Percentiles rank a stretch among this genome's conserved stretches.
These are phyloP conservation scores for Amanita thiersii DNA, from an alignment of 768 basidiomycete genomes.

Conservation along the genomic window DNA sequence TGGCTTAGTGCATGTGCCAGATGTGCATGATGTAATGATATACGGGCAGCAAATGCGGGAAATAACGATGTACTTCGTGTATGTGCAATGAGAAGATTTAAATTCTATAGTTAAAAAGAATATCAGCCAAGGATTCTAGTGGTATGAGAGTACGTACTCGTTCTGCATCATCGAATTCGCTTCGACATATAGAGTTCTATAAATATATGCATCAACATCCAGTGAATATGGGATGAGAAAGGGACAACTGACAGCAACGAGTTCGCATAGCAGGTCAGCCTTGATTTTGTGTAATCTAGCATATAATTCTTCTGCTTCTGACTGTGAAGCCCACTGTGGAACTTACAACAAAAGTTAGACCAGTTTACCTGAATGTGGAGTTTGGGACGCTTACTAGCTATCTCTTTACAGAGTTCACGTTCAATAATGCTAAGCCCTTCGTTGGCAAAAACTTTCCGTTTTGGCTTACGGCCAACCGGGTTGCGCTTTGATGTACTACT, in stretches of 20 bases:
- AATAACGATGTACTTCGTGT: slow-evolving; percentile 24
- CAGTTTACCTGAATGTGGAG: slow-evolving; percentile 1
- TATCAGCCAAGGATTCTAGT: background rate
- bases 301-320: slow-evolving; percentile 42
- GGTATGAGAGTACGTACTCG: slow-evolving; percentile 26
- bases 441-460: slow-evolving; percentile 58
- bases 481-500: slow-evolving; percentile 64
- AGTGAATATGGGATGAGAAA: background rate
- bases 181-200: slow-evolving; percentile 59
- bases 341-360: slow-evolving; percentile 26
- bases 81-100: slow-evolving; percentile 6
- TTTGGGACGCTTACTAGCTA: slow-evolving; percentile 23
- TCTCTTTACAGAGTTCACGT: slow-evolving; percentile 34
- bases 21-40: slow-evolving; percentile 64
- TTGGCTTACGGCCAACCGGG: slow-evolving; percentile 65
- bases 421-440: slow-evolving; percentile 51
- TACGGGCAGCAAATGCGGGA: slow-evolving; percentile 45
- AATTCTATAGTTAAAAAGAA: background rate
- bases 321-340: slow-evolving; percentile 43
- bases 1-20: slow-evolving; percentile 62
- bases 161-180: slow-evolving; percentile 60
- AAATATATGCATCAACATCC: background rate
- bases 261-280: slow-evolving; percentile 65
- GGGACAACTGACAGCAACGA: slow-evolving; percentile 43
- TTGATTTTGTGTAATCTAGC: slow-evolving; percentile 49